phyloP scores from a whole-genome alignment of 805 yeast genomes.

The Ogataea sp. region DNA sequence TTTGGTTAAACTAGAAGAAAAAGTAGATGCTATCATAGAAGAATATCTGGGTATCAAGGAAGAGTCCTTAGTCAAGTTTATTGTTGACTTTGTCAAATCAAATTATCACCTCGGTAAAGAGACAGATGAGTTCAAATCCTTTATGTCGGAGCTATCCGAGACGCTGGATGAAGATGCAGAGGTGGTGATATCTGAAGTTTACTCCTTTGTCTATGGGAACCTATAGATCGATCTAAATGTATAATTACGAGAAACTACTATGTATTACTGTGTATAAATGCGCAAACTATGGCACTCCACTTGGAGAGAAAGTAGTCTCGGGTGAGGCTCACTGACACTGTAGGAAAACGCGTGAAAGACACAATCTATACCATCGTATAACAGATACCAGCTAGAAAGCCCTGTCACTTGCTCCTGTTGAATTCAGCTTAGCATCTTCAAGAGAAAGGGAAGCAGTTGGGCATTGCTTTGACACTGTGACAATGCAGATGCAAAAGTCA shows the following conservation, averaged over 20 bases:
- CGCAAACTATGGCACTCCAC: too few species aligned
- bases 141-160: conserved; percentile 40
- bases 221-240: background rate
- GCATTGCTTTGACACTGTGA: too few species aligned
- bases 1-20: conserved; percentile 22
- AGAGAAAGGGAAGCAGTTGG: too few species aligned
- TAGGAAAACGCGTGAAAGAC: too few species aligned
- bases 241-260: too few species aligned
- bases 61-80: conserved; percentile 37
- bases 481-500: background rate
- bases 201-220: background rate
- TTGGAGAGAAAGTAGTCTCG: too few species aligned
- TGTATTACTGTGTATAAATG: too few species aligned
- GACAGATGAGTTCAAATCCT: conserved; percentile 22
- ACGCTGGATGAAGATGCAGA: conserved; percentile 38
- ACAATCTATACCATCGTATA: too few species aligned
- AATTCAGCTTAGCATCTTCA: too few species aligned
- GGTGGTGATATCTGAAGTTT: conserved; percentile 12
- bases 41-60: conserved; percentile 49
- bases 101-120: conserved; percentile 22
- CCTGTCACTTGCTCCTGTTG: too few species aligned
- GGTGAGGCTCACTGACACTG: too few species aligned
- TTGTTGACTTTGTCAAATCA: conserved; percentile 30
- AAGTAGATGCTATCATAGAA: conserved; percentile 36
- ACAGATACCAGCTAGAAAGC: too few species aligned